phyloP scores from a whole-genome alignment of 208 protist species.

The Acanthamoeba royreba region DNA sequence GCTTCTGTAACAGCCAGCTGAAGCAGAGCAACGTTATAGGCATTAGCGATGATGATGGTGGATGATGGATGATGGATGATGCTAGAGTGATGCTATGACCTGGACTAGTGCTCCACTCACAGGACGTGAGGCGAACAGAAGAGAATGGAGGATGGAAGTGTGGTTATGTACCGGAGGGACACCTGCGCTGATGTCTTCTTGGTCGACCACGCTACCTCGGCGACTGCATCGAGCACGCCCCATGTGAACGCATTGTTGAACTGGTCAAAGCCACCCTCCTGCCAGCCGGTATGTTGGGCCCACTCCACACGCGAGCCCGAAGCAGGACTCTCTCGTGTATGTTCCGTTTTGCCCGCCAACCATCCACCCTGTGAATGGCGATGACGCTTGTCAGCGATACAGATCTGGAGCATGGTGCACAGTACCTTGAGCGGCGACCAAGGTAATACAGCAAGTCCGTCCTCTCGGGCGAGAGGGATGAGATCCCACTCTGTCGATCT shows the following conservation, averaged over 20 bases:
- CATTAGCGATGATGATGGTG: neutral
- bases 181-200: neutral
- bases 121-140: too few relatives aligned
- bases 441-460: neutral
- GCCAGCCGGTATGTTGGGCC: neutral
- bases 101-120: neutral
- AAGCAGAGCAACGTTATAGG: neutral
- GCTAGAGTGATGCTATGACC: neutral
- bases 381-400: too few relatives aligned
- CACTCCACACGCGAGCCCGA: neutral
- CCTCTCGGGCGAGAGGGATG: neutral
- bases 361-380: neutral
- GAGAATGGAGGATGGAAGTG: neutral
- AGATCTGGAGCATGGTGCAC: too few relatives aligned
- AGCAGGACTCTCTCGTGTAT: neutral
- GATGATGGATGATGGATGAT: too few relatives aligned
- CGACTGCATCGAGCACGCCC: neutral
- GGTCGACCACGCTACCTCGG: neutral
- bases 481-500: neutral
- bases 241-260: neutral
- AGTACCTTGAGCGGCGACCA: conserved; percentile 13
- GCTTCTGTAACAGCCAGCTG: conserved; percentile 22
- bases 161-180: neutral
- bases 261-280: neutral
- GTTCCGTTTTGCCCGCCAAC: neutral